Base-by-base conservation (phyloP, 2,329 filamentous ascomycete genomes). In the Hymenoscyphus fructigenus region DNA sequence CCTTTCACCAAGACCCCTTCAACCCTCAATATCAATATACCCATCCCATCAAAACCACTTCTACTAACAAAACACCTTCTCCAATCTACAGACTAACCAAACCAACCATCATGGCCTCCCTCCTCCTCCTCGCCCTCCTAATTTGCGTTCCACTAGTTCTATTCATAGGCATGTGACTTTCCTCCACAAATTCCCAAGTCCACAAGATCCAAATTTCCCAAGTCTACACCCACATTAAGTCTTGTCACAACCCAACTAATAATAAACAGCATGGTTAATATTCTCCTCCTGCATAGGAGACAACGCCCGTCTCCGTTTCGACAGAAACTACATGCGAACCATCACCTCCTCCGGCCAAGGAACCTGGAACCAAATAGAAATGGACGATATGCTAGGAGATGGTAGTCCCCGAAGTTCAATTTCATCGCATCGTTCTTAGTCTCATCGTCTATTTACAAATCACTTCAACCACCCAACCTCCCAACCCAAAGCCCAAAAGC, bases 201-300 rank as follows among this genome's bases (percentile, higher is more conserved):
- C 17, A n/a, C n/a, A 9, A 44, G 17, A 17, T 20, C 41, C 17
- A 9, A 5, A 20, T n/a, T n/a, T 20, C 41, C 3, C 41, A 47
- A n/a, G 1, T 10, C 38, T 17, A 17, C 15, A 15, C 38, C 12
- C 12, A 44, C 12, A n/a, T n/a, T 14, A 44, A 44, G 4, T 5
- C 15, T 14, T 14, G 12, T n/a, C 14, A 17, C n/a, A 9, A 20
- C 44, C 38, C 12, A 17, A 44, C 15, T n/a, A n/a, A 44, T 10
- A n/a, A 47, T 10, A 7, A 20, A n/a, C 44, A 47, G 73, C 73
- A 53, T 77, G 74, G 74, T 64, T 76, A 14, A 71, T 75, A 34
- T 59, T 76, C n/a, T 75, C 75, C 26, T 76, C 74, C 10, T 76
- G 75, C 61, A 67, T 77, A 0, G 75, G 75, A 56, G 74, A 76